These are phyloP conservation scores for Xylaria nigripes DNA, from an alignment of 495 filamentous ascomycete genomes.

Conservation along the genomic window DNA sequence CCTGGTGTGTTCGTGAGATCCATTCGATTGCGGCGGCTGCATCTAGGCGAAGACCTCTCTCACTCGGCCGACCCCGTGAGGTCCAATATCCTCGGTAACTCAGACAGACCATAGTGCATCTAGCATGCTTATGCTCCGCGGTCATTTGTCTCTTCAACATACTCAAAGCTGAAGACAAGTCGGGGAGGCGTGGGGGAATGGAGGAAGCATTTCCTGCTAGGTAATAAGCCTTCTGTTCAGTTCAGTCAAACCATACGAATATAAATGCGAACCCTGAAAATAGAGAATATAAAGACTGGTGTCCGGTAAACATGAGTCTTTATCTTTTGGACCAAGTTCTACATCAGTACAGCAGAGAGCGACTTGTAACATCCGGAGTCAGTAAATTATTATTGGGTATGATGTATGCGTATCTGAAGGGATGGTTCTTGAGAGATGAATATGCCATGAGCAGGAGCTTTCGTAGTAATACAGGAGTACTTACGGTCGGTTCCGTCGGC, in stretches of 20 bases:
- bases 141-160: conserved; percentile 29
- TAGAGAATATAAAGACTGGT: conserved; percentile 44
- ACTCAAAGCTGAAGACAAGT: conserved; percentile 50
- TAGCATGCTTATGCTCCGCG: conserved; percentile 3
- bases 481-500: conserved; percentile 49
- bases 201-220: conserved; percentile 55
- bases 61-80: conserved; percentile 58
- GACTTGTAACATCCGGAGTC: background rate
- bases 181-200: conserved; percentile 59
- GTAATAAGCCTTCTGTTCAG: conserved; percentile 25
- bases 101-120: conserved; percentile 54
- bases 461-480: background rate
- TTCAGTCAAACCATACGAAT: conserved; percentile 3
- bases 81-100: conserved; percentile 79
- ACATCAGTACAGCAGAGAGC: conserved; percentile 22
- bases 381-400: background rate
- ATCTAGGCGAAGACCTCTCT: conserved; percentile 58
- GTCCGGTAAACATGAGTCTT: conserved; percentile 6
- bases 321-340: conserved; percentile 15
- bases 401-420: background rate
- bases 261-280: conserved; percentile 45
- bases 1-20: conserved; percentile 26
- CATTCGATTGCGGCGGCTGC: conserved; percentile 52
- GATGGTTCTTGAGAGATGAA: conserved; percentile 32
- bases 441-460: background rate